Base-by-base conservation (phyloP, 163 green algal species). In the Scenedesmus sp. region DNA sequence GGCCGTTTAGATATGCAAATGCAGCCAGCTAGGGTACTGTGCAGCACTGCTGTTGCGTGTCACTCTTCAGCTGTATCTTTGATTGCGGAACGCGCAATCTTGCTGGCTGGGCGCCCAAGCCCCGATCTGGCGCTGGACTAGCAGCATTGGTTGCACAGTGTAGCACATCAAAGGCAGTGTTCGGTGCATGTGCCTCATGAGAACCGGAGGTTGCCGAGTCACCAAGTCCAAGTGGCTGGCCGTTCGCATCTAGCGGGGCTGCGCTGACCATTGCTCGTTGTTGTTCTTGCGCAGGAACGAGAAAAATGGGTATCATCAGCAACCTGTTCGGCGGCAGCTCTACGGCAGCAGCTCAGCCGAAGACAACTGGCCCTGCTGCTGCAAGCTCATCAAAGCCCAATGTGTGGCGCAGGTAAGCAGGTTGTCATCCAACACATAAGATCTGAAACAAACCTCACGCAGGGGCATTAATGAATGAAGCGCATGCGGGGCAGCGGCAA, bases 401-500 rank as follows among this genome's bases (percentile, higher is more conserved):
- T 24, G 65, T 76, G 65, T 76, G 65, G 65, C 65, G 65, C 65
- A 76, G 65, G 65, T 76, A 24, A 37, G 65, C 65, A 76, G 65
- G n/a, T n/a, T n/a, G n/a, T n/a, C n/a, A n/a, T n/a, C n/a, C n/a
- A n/a, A n/a, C n/a, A n/a, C n/a, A n/a, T n/a, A n/a, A n/a, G n/a
- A n/a, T n/a, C n/a, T n/a, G n/a, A n/a, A n/a, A n/a, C n/a, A n/a
- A n/a, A n/a, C n/a, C n/a, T n/a, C n/a, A n/a, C n/a, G n/a, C n/a
- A n/a, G n/a, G n/a, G n/a, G n/a, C n/a, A n/a, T n/a, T n/a, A n/a
- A n/a, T n/a, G n/a, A n/a, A n/a, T n/a, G n/a, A n/a, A n/a, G 20
- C 40, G 65, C 65, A 40, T 37, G 53, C 30, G 40, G 30, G 65
- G 30, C 65, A 76, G 65, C 65, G 40, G 65, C 65, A 76, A 72